These are phyloP conservation scores for Suillus occidentalis DNA, from an alignment of 768 basidiomycete species.

Conservation along the genomic window DNA sequence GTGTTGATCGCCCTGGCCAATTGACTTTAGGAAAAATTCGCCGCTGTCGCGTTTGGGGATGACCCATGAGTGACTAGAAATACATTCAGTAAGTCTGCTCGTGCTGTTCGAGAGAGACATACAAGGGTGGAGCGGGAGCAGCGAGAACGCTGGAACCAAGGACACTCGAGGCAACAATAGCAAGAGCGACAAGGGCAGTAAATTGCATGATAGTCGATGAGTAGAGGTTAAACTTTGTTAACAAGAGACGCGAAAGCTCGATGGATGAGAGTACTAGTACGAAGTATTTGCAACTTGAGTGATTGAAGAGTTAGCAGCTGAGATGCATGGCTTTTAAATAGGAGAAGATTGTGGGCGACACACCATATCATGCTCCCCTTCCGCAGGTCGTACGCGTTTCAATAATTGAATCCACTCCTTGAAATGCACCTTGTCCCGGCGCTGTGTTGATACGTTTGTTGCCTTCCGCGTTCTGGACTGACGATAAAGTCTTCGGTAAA, in stretches of 20 bases:
- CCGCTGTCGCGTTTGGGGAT: neutral
- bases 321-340: neutral
- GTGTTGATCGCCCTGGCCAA: too few species aligned
- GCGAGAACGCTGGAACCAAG: neutral
- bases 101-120: neutral
- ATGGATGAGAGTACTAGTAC: neutral
- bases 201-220: neutral
- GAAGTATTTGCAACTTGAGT: neutral
- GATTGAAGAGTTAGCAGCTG: neutral
- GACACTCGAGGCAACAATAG: neutral
- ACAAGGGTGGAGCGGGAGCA: neutral
- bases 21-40: too few species aligned
- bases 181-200: neutral
- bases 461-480: neutral
- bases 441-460: slow-evolving; percentile 21
- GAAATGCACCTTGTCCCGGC: neutral
- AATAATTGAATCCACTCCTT: neutral
- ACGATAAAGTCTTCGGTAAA: too few species aligned
- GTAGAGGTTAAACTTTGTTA: neutral
- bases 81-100: neutral
- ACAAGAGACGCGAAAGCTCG: neutral
- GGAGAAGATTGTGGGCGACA: neutral
- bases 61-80: neutral
- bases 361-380: neutral
- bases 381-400: neutral